Percentiles rank a stretch among this genome's conserved stretches.
Evolutionary conservation across 2,329 filamentous ascomycete genomes (phyloP).

Genomic region (Zelopaecilomyces penicillatus): DNA sequence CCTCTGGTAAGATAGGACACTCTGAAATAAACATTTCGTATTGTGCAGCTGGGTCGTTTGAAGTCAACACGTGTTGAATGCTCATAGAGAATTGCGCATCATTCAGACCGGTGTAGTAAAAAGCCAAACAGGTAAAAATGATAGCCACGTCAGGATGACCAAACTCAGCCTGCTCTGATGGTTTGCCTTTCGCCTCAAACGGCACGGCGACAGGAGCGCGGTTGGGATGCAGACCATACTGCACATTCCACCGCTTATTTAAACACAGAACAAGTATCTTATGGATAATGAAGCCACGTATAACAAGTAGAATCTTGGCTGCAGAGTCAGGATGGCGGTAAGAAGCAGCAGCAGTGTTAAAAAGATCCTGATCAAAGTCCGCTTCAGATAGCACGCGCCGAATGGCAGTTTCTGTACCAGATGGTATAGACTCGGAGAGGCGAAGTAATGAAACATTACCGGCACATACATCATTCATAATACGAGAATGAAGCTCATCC

Average conservation of each 20-base stretch:
- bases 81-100: conserved; percentile 38
- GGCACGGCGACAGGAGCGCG: conserved; percentile 54
- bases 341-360: background rate
- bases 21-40: conserved; percentile 44
- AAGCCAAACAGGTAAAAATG: conserved; percentile 54
- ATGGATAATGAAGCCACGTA: conserved; percentile 1
- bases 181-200: conserved; percentile 35
- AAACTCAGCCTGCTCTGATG: conserved; percentile 55
- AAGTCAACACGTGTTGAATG: conserved; percentile 40
- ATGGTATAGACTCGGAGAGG: background rate
- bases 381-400: background rate
- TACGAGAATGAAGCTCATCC: conserved; percentile 29
- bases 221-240: conserved; percentile 48
- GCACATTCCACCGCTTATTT: conserved; percentile 59
- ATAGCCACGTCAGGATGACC: conserved; percentile 61
- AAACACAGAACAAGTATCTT: conserved; percentile 49
- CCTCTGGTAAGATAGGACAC: conserved; percentile 32
- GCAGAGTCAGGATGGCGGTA: conserved; percentile 3
- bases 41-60: conserved; percentile 45
- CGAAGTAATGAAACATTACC: conserved; percentile 13
- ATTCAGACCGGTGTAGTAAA: conserved; percentile 55
- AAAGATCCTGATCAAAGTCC: conserved; percentile 1
- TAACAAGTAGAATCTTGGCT: background rate
- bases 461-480: conserved; percentile 33
- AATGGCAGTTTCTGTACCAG: conserved; percentile 10